Conservation (phyloP, 805 yeast species). For the Blastobotrys mokoenaii region DNA sequence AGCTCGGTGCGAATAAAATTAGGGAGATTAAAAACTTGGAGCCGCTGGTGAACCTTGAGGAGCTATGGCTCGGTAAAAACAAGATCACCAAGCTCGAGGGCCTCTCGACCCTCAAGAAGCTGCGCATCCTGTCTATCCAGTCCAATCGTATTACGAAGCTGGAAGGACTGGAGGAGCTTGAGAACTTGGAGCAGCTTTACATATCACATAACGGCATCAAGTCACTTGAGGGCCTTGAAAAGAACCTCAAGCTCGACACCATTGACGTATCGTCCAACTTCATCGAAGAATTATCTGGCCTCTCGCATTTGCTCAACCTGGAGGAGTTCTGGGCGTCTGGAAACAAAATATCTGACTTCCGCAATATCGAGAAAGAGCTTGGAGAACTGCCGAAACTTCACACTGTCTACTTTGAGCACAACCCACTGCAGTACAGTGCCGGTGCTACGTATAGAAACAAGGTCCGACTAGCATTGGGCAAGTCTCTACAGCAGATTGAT, state of each 20-base stretch:
- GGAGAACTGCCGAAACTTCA: constrained; percentile 57
- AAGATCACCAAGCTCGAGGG: constrained; percentile 57
- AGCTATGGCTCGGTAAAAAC: constrained; percentile 92
- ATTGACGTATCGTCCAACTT: constrained; percentile 77
- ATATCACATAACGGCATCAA: constrained; percentile 75
- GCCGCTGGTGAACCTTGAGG: constrained; percentile 47
- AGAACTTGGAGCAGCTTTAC: constrained; percentile 75
- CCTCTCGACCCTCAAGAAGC: constrained; percentile 47
- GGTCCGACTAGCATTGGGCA: constrained; percentile 61
- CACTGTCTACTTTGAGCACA: constrained; percentile 89
- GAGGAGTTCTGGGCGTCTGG: constrained; percentile 94
- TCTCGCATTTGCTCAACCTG: constrained; percentile 56
- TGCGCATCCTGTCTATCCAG: constrained; percentile 79
- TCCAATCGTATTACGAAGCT: constrained; percentile 70
- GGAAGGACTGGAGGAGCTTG: constrained; percentile 70
- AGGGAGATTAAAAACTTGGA: constrained; percentile 46
- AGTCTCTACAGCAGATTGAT: constrained; percentile 73
- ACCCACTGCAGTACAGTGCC: constrained; percentile 69
- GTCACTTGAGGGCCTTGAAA: constrained; percentile 69
- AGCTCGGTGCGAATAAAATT: constrained; percentile 84
- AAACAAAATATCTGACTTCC: constrained; percentile 60
- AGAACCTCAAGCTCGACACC: constrained; percentile 55
- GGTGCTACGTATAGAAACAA: constrained; percentile 83
- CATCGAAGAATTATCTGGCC: constrained; percentile 50
- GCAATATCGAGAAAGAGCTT: constrained; percentile 59